Conservation (phyloP, 345 rosid genomes). For the Lagerstroemia speciosa region DNA sequence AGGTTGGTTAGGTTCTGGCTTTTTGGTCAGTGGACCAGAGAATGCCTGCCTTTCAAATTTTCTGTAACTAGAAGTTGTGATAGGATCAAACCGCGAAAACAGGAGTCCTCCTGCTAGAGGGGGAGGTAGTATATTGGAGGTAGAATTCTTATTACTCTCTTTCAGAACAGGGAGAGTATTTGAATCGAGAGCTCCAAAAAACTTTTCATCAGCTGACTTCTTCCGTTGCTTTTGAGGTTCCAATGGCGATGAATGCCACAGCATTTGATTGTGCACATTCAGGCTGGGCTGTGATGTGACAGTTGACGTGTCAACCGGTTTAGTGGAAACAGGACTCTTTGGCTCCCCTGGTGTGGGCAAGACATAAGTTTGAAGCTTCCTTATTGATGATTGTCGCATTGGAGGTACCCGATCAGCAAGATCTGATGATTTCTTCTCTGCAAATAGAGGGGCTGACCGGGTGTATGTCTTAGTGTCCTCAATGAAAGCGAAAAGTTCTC, state of each 20-base stretch:
- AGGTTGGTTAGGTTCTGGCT: conserved; percentile 35
- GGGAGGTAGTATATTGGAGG: conserved; percentile 42
- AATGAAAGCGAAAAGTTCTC: conserved; percentile 32
- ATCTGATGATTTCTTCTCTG: conserved; percentile 38
- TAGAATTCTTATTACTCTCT: conserved; percentile 46
- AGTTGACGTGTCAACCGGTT: conserved; percentile 24
- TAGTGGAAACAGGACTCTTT: conserved; percentile 35
- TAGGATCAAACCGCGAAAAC: conserved; percentile 32
- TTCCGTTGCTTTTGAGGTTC: conserved; percentile 33
- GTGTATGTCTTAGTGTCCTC: conserved; percentile 33
- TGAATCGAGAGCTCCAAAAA: conserved; percentile 23
- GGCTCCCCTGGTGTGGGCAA: conserved; percentile 75
- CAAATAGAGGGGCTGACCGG: conserved; percentile 78
- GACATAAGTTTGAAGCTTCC: conserved; percentile 69
- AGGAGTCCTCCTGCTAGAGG: conserved; percentile 48
- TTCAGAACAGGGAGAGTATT: conserved; percentile 33
- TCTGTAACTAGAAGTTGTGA: conserved; percentile 29
- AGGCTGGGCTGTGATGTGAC: conserved; percentile 26
- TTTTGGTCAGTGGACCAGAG: conserved; percentile 68
- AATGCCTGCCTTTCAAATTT: conserved; percentile 61
- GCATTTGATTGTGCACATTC: conserved; percentile 24
- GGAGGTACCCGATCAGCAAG: conserved; percentile 41
- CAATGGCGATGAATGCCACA: conserved; percentile 75
- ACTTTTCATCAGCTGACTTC: conserved; percentile 30
- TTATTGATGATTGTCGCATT: conserved; percentile 40